Evolutionary conservation across 192 early-diverging fungal species (phyloP), one percentile per base, ranked within the genome.

Genomic region (Coemansia sp.): DNA sequence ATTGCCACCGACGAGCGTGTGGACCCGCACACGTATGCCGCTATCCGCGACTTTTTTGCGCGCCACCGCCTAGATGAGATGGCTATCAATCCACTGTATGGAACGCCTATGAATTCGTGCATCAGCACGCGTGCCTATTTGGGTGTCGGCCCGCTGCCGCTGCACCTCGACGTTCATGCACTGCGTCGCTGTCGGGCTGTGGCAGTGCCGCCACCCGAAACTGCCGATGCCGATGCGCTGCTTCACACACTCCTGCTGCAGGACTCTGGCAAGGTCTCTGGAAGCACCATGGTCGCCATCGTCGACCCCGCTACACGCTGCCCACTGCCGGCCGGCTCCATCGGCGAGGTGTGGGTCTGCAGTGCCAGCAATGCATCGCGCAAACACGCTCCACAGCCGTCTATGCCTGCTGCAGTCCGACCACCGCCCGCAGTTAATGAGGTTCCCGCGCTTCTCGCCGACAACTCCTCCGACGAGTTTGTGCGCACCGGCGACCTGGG

Each of bases 281-380:
- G 87, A 54, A 89, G 88, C 63, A 92, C 93, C 0, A 88, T 91
- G 76, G 85, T 93, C 27, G 93, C 91, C 24, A 93, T 95, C 58
- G 90, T 95, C 29, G 86, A 95, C 56, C 91, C 93, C 1, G 84
- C 84, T 57, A 92, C 92, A 11, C 83, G 84, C 9, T 79, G 70
- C n/a, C 78, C 92, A 7, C 88, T 91, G 65, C 72, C 85, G 6
- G 85, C 85, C 4, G 87, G 91, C 39, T 83, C 86, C 52, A 80
- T 94, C 57, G 93, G 93, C 51, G 93, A 94, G 78, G 93, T 95
- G 14, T 95, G 92, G 92, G 92, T 95, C 14, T 87, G 79, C 60
- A 85, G 78, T 57, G 67, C 54, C 52, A 79, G 80, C 66, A 77
- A 83, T 25, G 74, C 76, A 10, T 46, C 63, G 51, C 70, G 61